Percentiles rank a stretch among this genome's conserved stretches.
Evolutionary conservation across 768 basidiomycete genomes (phyloP).

Genomic region (Kondoa subrosea): DNA sequence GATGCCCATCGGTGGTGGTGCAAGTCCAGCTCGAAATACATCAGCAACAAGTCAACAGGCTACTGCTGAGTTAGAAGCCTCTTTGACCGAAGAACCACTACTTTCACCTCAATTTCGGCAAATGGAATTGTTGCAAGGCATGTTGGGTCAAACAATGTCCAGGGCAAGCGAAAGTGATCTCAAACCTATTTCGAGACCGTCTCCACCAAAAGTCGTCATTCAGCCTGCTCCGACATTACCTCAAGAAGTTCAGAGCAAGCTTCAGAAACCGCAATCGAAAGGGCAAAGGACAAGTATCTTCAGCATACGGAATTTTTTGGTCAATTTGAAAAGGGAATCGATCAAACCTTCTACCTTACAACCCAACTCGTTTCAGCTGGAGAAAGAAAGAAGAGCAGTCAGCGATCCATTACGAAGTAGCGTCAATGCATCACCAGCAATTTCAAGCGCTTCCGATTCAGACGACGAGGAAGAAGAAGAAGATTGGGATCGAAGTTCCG

Average conservation of each 20-base stretch:
- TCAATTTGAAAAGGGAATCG: constrained; percentile 10
- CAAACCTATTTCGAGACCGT: too few species aligned
- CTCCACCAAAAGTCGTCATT: too few species aligned
- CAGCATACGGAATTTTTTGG: constrained; percentile 16
- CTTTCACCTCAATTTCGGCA: not conserved
- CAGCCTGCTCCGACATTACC: too few species aligned
- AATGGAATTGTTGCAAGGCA: constrained; percentile 3
- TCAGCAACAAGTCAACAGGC: too few species aligned
- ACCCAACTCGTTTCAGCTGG: not conserved
- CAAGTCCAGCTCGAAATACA: constrained; percentile 1
- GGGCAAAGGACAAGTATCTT: not conserved
- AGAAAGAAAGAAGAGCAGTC: not conserved
- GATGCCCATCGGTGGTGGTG: not conserved
- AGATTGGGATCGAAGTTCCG: not conserved
- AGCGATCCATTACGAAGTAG: not conserved
- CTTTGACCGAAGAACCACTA: not conserved
- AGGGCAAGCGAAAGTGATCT: not conserved
- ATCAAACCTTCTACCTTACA: not conserved
- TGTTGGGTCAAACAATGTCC: not conserved
- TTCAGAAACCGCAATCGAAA: not conserved
- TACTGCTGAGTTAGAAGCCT: not conserved
- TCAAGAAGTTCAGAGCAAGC: too few species aligned
- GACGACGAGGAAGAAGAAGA: constrained; percentile 17
- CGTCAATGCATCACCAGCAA: not conserved
- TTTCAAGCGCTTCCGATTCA: not conserved